Evolutionary conservation across 2,329 filamentous ascomycete genomes (phyloP), one percentile per base, ranked within the genome.

Genomic region (Calonectria montana): DNA sequence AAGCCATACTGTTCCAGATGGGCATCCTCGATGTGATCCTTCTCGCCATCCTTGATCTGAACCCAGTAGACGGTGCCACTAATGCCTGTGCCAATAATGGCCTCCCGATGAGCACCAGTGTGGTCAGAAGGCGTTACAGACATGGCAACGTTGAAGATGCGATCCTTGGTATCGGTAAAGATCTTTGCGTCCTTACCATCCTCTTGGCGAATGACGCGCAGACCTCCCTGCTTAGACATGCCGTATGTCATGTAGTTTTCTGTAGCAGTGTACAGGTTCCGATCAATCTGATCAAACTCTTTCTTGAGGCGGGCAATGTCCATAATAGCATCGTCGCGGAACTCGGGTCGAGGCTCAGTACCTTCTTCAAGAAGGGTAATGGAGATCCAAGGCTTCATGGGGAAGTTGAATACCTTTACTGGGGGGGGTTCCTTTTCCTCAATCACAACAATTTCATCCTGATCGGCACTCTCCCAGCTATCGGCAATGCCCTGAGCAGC

Each of bases 11-110:
- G 92, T 83, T 98, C 95, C 61, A 96, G 90, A 75, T 94, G 91
- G 67, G 93, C 89, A 76, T 94, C 91, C 67, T 94, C 93, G 63
- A 97, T 92, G 72, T 94, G 88, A 77, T 98, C 95, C 78, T 94
- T 94, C 75, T 94, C 90, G 62, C 92, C 89, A 66, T 94, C 92
- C 72, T 91, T 93, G 76, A 97, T 91, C 80, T 94, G 90, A 13
- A 95, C 92, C 94, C 97, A 99, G 86, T 98, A 98, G n/a, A 98
- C 95, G 12, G 96, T 94, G 53, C 97, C 97, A 79, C 96, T 97
- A 77, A 98, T 93, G 71, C 96, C 96, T 69, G 97, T 98, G 47
- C 94, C 96, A 68, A 99, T 92, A 66, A 98, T 93, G 57, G 94
- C 91, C 82, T 99, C 95, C 66, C 92, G 91, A 43, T 92, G 91